phyloP scores from a whole-genome alignment of 1,284 basidiomycete species.

The Tilletia caries region DNA sequence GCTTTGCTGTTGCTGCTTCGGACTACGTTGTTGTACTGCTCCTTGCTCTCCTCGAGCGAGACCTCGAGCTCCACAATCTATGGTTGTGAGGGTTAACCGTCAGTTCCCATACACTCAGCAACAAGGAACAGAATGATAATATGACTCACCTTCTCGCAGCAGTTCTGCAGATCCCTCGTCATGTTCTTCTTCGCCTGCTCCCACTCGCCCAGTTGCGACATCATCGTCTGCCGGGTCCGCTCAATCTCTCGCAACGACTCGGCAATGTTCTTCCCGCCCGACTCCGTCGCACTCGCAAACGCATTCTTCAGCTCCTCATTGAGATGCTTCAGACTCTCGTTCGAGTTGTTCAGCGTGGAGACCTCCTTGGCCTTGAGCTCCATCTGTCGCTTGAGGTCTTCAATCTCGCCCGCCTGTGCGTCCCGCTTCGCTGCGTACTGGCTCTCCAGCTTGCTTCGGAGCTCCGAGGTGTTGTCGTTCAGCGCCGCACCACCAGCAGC shows the following conservation, averaged over 20 bases:
- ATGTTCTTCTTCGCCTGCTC: constrained; percentile 98
- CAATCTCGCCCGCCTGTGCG: constrained; percentile 76
- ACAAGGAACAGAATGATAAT: not conserved
- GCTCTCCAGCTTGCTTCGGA: constrained; percentile 74
- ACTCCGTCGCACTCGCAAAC: constrained; percentile 91
- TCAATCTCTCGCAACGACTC: constrained; percentile 96
- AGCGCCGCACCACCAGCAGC: constrained; percentile 32
- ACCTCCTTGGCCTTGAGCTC: constrained; percentile 83
- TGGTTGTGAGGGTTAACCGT: not conserved
- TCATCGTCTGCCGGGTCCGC: constrained; percentile 91
- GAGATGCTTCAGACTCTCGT: constrained; percentile 89
- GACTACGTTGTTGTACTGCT: constrained; percentile 98
- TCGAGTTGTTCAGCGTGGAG: constrained; percentile 74
- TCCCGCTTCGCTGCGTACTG: constrained; percentile 91
- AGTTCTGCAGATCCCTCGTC: constrained; percentile 97
- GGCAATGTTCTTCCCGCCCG: constrained; percentile 91
- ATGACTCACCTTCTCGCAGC: constrained; percentile 85
- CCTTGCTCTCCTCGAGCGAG: constrained; percentile 95
- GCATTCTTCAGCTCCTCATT: constrained; percentile 88
- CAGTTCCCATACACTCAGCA: too few relatives aligned
- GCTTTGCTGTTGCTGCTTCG: constrained; percentile 95
- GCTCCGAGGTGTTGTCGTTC: constrained; percentile 15
- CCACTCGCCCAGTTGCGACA: constrained; percentile 94
- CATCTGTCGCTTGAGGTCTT: constrained; percentile 85
- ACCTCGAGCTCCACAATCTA: constrained; percentile 99